Base-by-base conservation (phyloP, 441 rosid species). In the Daphne laureola region DNA sequence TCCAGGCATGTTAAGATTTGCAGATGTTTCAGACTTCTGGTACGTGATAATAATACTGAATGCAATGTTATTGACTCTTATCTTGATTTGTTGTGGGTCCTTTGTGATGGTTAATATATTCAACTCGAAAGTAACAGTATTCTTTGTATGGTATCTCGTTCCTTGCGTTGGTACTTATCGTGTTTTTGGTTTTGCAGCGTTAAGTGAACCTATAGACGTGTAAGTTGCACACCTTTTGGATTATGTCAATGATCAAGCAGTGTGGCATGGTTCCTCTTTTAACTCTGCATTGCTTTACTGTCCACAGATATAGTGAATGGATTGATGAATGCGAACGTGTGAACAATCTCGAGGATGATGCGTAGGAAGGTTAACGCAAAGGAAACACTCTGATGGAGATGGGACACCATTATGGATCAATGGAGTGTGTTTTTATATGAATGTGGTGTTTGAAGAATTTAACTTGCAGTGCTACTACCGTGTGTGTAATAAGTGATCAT, bases 281-380 rank as follows among this genome's bases (percentile, higher is more conserved):
- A 13, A 17, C 41, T 3, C 54, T 54, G 40, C 46, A 27, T 9
- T 58, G 7, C 36, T 17, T n/a, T 44, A 26, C 3, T 43, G 26
- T 16, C 17, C 43, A 65, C 69, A 80, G 79, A 59, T 78, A 81
- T 54, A 76, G 78, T 36, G 84, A 82, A 65, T 90, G 94, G 96
- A 84, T 87, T 0, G 97, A 90, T 70, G 95, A 86, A 55, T 90
- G 97, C 5, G 97, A 87, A 61, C 78, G 90, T 57, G 94, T 84
- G 31, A 90, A 90, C 71, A 72, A 68, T 13, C 69, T 67, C 25
- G 96, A 87, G 40, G 87, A 90, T 51, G 94, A 83, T 38, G 90
- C 80, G 55, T 83, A 73, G 67, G 72, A 66, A 58, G 5, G 9
- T 31, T 8, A 31, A 21, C 5, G 38, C 38, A 8, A 8, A 31